Base-by-base conservation (phyloP, 1,284 basidiomycete species). In the Naganishia albida region DNA sequence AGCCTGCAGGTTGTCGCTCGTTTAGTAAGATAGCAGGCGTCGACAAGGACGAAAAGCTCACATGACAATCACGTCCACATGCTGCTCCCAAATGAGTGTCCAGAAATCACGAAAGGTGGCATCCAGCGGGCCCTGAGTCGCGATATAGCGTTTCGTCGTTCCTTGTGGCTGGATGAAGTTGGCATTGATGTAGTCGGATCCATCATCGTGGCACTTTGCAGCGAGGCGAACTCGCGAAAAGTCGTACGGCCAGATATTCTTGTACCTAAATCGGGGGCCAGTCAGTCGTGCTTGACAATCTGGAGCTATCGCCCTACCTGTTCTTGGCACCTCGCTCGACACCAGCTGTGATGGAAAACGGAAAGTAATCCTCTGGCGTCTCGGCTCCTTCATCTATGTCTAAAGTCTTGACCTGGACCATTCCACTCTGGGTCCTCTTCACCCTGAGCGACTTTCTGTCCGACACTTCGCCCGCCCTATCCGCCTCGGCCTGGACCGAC, bases 161-260 rank as follows among this genome's bases (percentile, higher is more conserved):
- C 89, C 88, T 54, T 89, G 80, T 1, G 91, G 91, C 76, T 93
- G 91, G 23, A 94, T 87, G 71, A 88, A 90, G 40, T 90, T 93
- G 2, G 93, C 93, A 74, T 97, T 96, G 78, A 96, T 88, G 75
- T 97, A 97, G 74, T 96, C 93, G 54, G 84, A 84, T 64, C 90
- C 89, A 60, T 85, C 84, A 16, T 78, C 77, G 1, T 72, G 68
- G 12, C 60, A 66, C 18, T 73, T 74, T 25, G 80, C 79, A 10
- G 84, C 83, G 25, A 96, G 80, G 48, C 87, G 84, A 2, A 95
- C 92, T 26, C 92, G 87, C 16, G 80, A 77, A 56, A 73, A 78
- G 62, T 96, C 93, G 73, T 94, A 97, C 0, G 93, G 93, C 93
- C 93, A 97, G 63, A 97, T 95, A 74, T 97, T 91, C 73, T 93